These are phyloP conservation scores for Zygotorulaspora mrakii DNA, from an alignment of 1,139 yeast species.

Conservation along the genomic window DNA sequence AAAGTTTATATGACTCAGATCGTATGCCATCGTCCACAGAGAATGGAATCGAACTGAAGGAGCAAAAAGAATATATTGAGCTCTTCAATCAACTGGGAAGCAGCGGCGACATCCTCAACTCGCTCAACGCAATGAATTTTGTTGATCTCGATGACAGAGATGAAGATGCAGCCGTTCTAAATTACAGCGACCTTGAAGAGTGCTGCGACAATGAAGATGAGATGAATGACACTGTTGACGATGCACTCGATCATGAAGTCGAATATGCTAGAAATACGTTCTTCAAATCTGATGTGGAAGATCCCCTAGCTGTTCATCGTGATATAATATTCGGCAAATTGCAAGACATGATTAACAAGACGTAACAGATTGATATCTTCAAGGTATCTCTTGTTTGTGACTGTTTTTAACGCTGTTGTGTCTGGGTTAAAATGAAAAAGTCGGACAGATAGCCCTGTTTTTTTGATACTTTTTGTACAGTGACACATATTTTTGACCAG, in stretches of 20 bases:
- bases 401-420: too few species aligned
- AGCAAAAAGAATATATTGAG: constrained; percentile 24
- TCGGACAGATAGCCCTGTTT: too few species aligned
- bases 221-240: constrained; percentile 31
- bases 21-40: constrained; percentile 4
- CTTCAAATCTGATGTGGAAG: constrained; percentile 53
- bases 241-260: background rate
- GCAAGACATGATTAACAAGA: constrained; percentile 45
- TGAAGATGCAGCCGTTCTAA: constrained; percentile 36
- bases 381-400: too few species aligned
- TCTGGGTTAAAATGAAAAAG: too few species aligned
- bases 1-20: constrained; percentile 6
- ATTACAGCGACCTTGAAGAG: constrained; percentile 20
- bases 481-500: background rate
- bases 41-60: constrained; percentile 18
- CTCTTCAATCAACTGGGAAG: constrained; percentile 37
- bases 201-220: constrained; percentile 22
- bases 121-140: constrained; percentile 24
- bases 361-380: too few species aligned
- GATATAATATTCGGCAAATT: constrained; percentile 58
- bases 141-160: constrained; percentile 29
- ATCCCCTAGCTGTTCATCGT: constrained; percentile 58
- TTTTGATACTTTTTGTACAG: too few species aligned
- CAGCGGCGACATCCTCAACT: constrained; percentile 29
- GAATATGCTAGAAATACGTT: constrained; percentile 45